Evolutionary conservation across 805 yeast species (phyloP), one percentile per base, ranked within the genome.

Genomic region (Priceomyces castillae): DNA sequence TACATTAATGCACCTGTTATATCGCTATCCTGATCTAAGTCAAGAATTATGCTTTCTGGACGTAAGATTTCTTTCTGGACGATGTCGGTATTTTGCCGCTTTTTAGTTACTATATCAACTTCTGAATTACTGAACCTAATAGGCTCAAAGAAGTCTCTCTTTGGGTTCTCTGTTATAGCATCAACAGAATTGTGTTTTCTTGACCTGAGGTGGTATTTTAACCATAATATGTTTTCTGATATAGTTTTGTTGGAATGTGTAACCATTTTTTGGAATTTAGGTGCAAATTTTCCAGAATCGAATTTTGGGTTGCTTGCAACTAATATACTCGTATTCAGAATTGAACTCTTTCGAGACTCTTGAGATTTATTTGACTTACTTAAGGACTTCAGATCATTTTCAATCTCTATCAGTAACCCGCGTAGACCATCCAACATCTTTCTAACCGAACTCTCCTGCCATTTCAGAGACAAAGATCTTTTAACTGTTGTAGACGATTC

Each of bases 1-100:
- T 30, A 44, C 3, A 46, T 18, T 7, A 46, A 36, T 3, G 46
- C 46, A n/a, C 48, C 48, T 5, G 34, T 20, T 4, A 46, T 5
- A 14, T 46, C 48, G 2, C 41, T 42, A 14, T 37, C 30, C 6
- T 16, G 14, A 12, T 17, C 37, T 15, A 33, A 17, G 5, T 33
- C 19, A 17, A 28, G 15, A n/a, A 28, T 9, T 11, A 28, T 10
- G 15, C 15, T 28, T 5, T 28, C 31, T 10, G 31, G 15, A n/a
- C 30, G 15, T n/a, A 4, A 4, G 7, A 25, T 25, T 25, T 17
- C 15, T 37, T 10, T 37, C 33, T 15, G 17, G 17, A 11, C 19
- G 38, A 15, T 15, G 38, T 28, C 15, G 30, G 15, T 16, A 18
- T 3, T 18, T 15, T 7, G 38, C 10, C 4, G 18, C 11, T 15